phyloP scores from a whole-genome alignment of 2,329 filamentous ascomycete genomes.

The Xylaria sp. region DNA sequence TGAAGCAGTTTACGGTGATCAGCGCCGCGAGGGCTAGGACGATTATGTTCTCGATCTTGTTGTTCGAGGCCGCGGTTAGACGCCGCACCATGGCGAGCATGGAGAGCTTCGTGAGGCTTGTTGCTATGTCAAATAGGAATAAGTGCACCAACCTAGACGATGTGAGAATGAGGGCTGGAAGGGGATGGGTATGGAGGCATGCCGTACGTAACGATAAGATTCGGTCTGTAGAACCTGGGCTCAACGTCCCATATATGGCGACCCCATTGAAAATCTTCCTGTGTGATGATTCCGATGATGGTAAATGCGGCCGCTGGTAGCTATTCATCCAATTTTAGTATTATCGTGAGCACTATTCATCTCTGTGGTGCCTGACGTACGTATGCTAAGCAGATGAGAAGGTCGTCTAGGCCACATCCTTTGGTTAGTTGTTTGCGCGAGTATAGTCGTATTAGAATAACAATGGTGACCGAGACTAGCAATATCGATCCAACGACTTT shows the following conservation, averaged over 20 bases:
- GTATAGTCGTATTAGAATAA: constrained; percentile 45
- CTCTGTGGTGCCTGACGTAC: constrained; percentile 30
- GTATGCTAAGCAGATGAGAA: constrained; percentile 46
- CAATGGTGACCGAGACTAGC: constrained; percentile 37
- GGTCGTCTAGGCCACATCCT: constrained; percentile 46
- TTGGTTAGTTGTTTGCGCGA: constrained; percentile 43
- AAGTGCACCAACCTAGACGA: constrained; percentile 40
- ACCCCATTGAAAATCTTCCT: constrained; percentile 40
- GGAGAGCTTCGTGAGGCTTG: constrained; percentile 49
- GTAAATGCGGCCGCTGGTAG: constrained; percentile 43
- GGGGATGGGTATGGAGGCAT: neutral
- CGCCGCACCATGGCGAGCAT: constrained; percentile 48
- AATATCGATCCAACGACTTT: constrained; percentile 39
- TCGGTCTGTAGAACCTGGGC: constrained; percentile 26
- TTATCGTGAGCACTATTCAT: neutral
- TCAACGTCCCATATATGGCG: constrained; percentile 45
- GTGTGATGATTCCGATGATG: constrained; percentile 38
- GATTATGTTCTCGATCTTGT: constrained; percentile 40
- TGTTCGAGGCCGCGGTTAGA: constrained; percentile 42
- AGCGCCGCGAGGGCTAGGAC: constrained; percentile 40
- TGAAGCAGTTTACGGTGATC: constrained; percentile 41
- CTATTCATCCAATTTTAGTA: constrained; percentile 6
- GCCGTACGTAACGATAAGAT: constrained; percentile 40
- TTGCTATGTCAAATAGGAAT: constrained; percentile 47
- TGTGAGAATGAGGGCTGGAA: neutral